Percentiles rank a stretch among this genome's conserved stretches.
Evolutionary conservation across 352 stramenopile genomes (phyloP).

Genomic region (Globisporangium iwayamae): DNA sequence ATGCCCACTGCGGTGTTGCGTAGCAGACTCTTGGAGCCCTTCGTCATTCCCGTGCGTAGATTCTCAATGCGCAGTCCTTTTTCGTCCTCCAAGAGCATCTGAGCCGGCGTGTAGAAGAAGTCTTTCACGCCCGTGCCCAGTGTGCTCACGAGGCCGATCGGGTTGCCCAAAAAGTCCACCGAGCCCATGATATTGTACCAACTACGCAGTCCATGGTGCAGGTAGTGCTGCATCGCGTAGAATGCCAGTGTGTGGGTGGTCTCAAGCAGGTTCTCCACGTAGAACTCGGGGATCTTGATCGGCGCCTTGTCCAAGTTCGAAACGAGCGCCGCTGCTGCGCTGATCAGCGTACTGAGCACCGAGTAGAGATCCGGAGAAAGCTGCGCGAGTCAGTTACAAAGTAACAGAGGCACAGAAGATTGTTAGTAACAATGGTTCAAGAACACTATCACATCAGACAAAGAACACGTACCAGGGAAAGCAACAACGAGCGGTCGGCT

Average conservation of each 20-base stretch:
- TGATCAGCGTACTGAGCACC: constrained; percentile 75
- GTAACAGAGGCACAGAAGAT: constrained; percentile 8
- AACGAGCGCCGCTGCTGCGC: constrained; percentile 71
- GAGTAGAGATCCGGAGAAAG: constrained; percentile 81
- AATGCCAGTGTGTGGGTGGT: constrained; percentile 82
- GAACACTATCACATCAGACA: not conserved
- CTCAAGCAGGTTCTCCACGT: constrained; percentile 86
- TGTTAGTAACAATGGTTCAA: constrained; percentile 4
- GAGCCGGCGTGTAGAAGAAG: constrained; percentile 94
- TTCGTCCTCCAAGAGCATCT: constrained; percentile 90
- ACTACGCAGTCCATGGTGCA: constrained; percentile 77
- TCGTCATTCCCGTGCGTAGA: constrained; percentile 84
- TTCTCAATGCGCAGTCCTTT: constrained; percentile 84
- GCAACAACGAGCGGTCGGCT: constrained; percentile 72
- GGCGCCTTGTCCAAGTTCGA: constrained; percentile 85
- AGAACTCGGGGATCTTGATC: constrained; percentile 88
- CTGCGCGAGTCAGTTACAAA: constrained; percentile 16
- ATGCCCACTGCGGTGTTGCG: constrained; percentile 86
- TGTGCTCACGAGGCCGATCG: constrained; percentile 87
- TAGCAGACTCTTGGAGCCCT: constrained; percentile 84
- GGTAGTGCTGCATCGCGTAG: constrained; percentile 86
- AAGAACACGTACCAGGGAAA: constrained; percentile 52
- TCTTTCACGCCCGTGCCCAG: constrained; percentile 89
- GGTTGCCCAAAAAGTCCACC: constrained; percentile 88
- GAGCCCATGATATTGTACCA: constrained; percentile 89